Evolutionary conservation across 2,329 filamentous ascomycete genomes (phyloP).

Genomic region (Calonectria henricotiae): DNA sequence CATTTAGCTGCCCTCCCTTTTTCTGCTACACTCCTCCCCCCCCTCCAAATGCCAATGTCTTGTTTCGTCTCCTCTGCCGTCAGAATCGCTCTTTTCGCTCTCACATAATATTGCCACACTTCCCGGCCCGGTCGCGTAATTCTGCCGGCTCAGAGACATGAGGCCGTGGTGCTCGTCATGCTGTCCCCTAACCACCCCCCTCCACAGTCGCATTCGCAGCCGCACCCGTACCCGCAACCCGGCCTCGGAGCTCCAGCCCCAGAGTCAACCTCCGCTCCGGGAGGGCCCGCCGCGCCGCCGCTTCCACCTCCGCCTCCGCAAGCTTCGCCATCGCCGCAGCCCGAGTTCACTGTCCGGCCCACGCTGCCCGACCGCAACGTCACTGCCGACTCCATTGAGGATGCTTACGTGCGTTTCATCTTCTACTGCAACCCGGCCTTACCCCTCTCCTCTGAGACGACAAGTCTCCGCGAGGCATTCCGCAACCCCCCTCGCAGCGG

Average conservation of each 20-base stretch:
- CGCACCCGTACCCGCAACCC: constrained; percentile 39
- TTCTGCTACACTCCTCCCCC: background rate
- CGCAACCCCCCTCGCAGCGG: constrained; percentile 87
- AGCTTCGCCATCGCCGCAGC: constrained; percentile 38
- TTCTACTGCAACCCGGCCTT: constrained; percentile 93
- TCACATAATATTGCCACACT: constrained; percentile 38
- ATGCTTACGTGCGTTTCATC: constrained; percentile 88
- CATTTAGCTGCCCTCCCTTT: background rate
- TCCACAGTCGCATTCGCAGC: constrained; percentile 27
- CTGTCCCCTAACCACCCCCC: constrained; percentile 42
- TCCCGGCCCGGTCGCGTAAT: constrained; percentile 27
- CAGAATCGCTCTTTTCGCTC: constrained; percentile 30
- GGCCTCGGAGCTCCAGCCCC: constrained; percentile 36
- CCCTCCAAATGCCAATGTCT: constrained; percentile 43
- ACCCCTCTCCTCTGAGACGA: constrained; percentile 76
- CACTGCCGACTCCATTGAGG: constrained; percentile 80
- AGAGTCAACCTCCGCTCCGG: constrained; percentile 41
- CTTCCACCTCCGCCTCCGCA: constrained; percentile 38
- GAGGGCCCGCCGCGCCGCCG: constrained; percentile 27
- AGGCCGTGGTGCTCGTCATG: constrained; percentile 43
- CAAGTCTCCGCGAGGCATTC: constrained; percentile 82
- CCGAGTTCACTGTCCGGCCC: constrained; percentile 45
- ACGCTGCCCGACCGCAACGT: constrained; percentile 79
- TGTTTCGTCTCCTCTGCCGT: constrained; percentile 33
- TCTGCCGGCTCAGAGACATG: constrained; percentile 48